Evolutionary conservation across 2,329 filamentous ascomycete species (phyloP), one percentile per base, ranked within the genome.

Genomic region (Curvularia verruculosa): DNA sequence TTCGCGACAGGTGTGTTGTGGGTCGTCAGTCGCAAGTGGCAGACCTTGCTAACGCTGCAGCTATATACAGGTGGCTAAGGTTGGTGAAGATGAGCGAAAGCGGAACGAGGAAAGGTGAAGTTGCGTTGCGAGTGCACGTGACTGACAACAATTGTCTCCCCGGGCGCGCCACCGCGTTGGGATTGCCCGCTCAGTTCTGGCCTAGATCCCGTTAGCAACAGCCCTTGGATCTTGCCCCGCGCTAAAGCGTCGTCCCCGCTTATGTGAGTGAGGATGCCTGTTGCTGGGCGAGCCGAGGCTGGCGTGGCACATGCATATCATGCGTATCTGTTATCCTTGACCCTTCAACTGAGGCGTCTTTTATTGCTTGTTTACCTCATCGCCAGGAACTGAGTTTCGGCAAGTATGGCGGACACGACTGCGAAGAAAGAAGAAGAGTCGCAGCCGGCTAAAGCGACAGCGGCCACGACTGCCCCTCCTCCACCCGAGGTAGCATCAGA

Each of bases 401-500:
- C 23, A 26, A 51, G 15, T 6, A 57, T 74, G 72, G 65, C 64
- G 36, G 65, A 72, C 49, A 58, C 54, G 52, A 60, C 60, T 19
- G 50, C 53, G 45, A 67, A 68, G 46, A 58, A 61, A 13, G 59
- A 63, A 13, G 59, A 60, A 54, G 60, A 70, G 45, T 50, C 58
- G 28, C 56, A 70, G 31, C 52, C 56, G 23, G 56, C 48, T 39
- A 29, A 60, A 51, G 34, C 46, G 10, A 28, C 34, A 26, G 56
- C 50, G 37, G 43, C 56, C 52, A 52, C 60, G 43, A 37, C 61
- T 49, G 59, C 64, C 57, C 59, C 66, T 60, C 63, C 65, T 41
- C 54, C 54, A 45, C 29, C 52, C 39, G 76, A 77, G 41, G 70
- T 75, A 65, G 87, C 89, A 15, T 89, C 92, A 19, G 94, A 97